Evolutionary conservation across 257 asterid genomes (phyloP).

Genomic region (Primulina huaijiensis): DNA sequence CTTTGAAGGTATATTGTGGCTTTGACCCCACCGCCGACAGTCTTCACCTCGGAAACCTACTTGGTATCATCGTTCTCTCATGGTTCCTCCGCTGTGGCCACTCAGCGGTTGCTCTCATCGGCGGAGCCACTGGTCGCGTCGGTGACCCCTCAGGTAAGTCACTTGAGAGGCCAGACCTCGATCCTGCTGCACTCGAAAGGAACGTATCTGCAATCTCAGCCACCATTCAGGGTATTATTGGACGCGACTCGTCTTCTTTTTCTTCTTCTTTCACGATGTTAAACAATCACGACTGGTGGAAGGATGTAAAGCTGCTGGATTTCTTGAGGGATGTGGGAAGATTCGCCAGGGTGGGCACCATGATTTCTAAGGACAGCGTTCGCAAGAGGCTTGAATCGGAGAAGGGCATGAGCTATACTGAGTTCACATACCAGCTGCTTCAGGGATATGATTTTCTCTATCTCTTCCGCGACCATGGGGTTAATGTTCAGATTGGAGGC

Average conservation of each 20-base stretch:
- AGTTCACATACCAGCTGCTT: constrained; percentile 75
- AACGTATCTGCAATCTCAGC: constrained; percentile 50
- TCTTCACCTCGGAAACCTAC: constrained; percentile 87
- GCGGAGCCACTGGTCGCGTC: constrained; percentile 93
- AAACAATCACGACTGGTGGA: constrained; percentile 96
- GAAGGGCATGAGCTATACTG: constrained; percentile 89
- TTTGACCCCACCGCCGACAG: constrained; percentile 95
- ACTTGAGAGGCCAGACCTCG: constrained; percentile 79
- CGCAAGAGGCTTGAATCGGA: constrained; percentile 72
- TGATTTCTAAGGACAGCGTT: constrained; percentile 92
- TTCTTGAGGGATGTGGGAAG: constrained; percentile 69
- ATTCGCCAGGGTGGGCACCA: constrained; percentile 70
- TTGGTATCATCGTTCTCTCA: constrained; percentile 75
- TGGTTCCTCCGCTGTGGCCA: constrained; percentile 94
- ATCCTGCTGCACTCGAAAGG: constrained; percentile 37
- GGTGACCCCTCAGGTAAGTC: constrained; percentile 95
- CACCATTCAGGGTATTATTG: constrained; percentile 43
- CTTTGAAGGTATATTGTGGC: constrained; percentile 76
- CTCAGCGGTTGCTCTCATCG: constrained; percentile 64
- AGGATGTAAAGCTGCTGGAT: constrained; percentile 67
- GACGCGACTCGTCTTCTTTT: constrained; percentile 23
- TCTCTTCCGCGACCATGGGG: constrained; percentile 55
- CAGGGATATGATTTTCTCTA: constrained; percentile 83
- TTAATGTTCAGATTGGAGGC: constrained; percentile 86
- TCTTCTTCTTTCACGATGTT: constrained; percentile 38